phyloP scores from a whole-genome alignment of 2,329 filamentous ascomycete species.

The Sphaerulina vaccinii region DNA sequence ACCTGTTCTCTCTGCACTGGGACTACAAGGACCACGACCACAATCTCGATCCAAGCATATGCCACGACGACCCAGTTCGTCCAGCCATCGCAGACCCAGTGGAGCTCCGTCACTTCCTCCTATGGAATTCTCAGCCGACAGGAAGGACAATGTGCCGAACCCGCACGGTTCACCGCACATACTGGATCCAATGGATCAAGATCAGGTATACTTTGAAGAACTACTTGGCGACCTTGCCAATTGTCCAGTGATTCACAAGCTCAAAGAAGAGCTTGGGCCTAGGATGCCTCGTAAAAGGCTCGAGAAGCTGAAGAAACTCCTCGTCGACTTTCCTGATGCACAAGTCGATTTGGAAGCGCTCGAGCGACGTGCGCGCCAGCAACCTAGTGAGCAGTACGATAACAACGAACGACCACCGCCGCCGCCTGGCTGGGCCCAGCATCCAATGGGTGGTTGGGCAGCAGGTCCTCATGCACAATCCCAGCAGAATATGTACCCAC shows the following conservation, averaged over 20 bases:
- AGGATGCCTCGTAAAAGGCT: conserved; percentile 9
- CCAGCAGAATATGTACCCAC: background rate
- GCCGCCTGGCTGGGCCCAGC: background rate
- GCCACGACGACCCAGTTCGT: conserved; percentile 3
- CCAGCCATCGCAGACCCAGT: conserved; percentile 5
- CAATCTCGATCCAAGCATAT: conserved; percentile 1
- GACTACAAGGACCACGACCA: conserved; percentile 6
- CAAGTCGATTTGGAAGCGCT: conserved; percentile 9
- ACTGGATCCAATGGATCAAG: conserved; percentile 7
- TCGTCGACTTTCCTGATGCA: conserved; percentile 9
- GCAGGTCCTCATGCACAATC: background rate
- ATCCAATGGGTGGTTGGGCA: conserved; percentile 1
- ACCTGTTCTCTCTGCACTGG: conserved; percentile 7
- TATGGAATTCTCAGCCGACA: background rate
- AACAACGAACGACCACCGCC: background rate
- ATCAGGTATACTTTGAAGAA: conserved; percentile 6
- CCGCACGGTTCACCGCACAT: background rate
- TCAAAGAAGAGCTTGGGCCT: conserved; percentile 8
- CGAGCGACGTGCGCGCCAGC: conserved; percentile 7
- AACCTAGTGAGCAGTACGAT: conserved; percentile 4
- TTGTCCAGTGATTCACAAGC: conserved; percentile 10
- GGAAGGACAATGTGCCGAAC: background rate
- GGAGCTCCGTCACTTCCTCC: background rate
- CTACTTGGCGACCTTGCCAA: conserved; percentile 9
- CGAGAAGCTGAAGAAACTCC: conserved; percentile 8